Evolutionary conservation across 495 filamentous ascomycete species (phyloP).

Genomic region (Cladorrhinum samala): DNA sequence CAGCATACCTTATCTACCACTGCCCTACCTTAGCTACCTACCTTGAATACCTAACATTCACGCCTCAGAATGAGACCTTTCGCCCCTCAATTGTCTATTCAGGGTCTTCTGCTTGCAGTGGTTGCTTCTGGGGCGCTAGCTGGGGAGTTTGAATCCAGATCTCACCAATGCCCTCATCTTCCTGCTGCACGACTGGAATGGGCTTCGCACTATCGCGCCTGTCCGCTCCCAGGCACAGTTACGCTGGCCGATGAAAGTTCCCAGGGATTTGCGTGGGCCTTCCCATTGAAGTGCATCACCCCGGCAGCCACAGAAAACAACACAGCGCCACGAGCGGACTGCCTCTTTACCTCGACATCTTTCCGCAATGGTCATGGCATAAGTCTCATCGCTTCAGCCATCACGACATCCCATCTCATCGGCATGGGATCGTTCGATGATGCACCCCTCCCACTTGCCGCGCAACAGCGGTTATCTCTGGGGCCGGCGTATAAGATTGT

Average conservation of each 20-base stretch:
- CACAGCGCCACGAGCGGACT: conserved; percentile 17
- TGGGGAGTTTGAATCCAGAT: too few species aligned
- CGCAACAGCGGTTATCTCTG: conserved; percentile 1
- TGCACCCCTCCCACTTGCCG: conserved; percentile 13
- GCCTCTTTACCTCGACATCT: conserved; percentile 27
- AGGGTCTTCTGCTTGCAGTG: too few species aligned
- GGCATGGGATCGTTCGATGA: conserved; percentile 26
- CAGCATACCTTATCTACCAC: too few species aligned
- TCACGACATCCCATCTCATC: conserved; percentile 21
- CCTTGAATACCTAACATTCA: too few species aligned
- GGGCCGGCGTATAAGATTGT: conserved; percentile 21
- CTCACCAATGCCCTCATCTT: background rate
- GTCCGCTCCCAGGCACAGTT: background rate
- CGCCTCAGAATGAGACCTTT: too few species aligned
- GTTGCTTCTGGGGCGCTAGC: too few species aligned
- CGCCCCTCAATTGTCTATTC: too few species aligned
- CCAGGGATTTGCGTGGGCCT: background rate
- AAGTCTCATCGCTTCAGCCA: conserved; percentile 24
- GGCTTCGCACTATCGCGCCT: background rate
- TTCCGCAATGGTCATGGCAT: conserved; percentile 30
- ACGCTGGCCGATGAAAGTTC: background rate
- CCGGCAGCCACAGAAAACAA: background rate
- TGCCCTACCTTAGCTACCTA: too few species aligned
- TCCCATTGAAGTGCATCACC: background rate
- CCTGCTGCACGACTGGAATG: background rate